Percentiles rank a stretch among this genome's conserved stretches.
Evolutionary conservation across 129 eudicot species (phyloP).

Genomic region (Lonicera japonica): DNA sequence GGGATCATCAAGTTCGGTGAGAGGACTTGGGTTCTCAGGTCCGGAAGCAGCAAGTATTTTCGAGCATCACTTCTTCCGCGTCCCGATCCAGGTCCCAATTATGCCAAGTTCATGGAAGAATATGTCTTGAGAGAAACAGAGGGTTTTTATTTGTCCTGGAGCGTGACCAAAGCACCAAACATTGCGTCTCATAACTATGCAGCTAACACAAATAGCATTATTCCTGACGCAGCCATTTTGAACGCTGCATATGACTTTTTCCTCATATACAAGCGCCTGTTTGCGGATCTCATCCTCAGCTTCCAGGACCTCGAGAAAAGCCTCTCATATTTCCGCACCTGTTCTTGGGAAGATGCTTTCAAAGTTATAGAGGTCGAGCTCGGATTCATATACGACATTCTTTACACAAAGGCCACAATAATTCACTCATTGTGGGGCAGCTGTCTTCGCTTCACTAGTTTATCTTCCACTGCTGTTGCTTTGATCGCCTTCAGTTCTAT

Average conservation of each 20-base stretch:
- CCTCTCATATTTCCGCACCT: conserved; percentile 15
- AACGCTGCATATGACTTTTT: conserved; percentile 31
- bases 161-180: conserved; percentile 7
- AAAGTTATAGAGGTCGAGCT: conserved; percentile 38
- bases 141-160: conserved; percentile 24
- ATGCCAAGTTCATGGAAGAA: conserved; percentile 31
- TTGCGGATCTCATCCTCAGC: too few species aligned
- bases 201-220: neutral
- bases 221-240: conserved; percentile 13
- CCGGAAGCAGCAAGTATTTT: conserved; percentile 29
- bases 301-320: conserved; percentile 37
- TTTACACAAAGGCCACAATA: conserved; percentile 32
- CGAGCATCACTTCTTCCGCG: conserved; percentile 30
- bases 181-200: conserved; percentile 16
- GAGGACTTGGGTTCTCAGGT: conserved; percentile 29
- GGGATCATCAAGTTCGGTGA: conserved; percentile 40
- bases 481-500: conserved; percentile 11
- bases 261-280: conserved; percentile 30
- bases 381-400: conserved; percentile 31
- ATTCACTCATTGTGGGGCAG: conserved; percentile 23
- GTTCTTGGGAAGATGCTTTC: conserved; percentile 15
- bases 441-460: conserved; percentile 8
- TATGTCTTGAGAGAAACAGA: conserved; percentile 30
- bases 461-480: conserved; percentile 10
- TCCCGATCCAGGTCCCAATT: conserved; percentile 50